Evolutionary conservation across 805 yeast genomes (phyloP).

Genomic region (Zygosaccharomyces bailii): DNA sequence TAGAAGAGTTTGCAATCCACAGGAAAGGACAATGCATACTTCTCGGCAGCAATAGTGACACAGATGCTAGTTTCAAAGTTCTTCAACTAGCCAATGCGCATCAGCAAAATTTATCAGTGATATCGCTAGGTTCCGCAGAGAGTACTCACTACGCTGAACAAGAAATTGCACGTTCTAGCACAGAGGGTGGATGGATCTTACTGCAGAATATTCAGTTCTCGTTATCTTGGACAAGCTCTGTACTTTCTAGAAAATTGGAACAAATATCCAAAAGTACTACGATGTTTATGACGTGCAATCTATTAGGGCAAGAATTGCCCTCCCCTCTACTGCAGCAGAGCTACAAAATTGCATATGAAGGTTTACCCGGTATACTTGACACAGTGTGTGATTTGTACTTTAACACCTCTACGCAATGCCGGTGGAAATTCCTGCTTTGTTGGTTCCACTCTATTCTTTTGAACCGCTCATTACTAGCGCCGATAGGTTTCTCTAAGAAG

Average conservation of each 20-base stretch:
- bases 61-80: slow-evolving; percentile 62
- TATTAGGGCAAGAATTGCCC: slow-evolving; percentile 48
- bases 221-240: slow-evolving; percentile 52
- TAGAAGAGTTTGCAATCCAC: slow-evolving; percentile 7
- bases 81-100: slow-evolving; percentile 40
- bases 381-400: slow-evolving; percentile 21
- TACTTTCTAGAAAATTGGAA: slow-evolving; percentile 46
- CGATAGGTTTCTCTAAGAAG: slow-evolving; percentile 55
- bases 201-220: slow-evolving; percentile 82
- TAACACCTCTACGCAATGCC: slow-evolving; percentile 20
- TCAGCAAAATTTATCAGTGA: slow-evolving; percentile 36
- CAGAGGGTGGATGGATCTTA: slow-evolving; percentile 64
- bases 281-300: slow-evolving; percentile 62
- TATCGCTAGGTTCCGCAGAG: slow-evolving; percentile 76
- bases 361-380: slow-evolving; percentile 47
- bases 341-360: slow-evolving; percentile 55
- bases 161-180: slow-evolving; percentile 46
- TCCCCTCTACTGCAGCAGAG: slow-evolving; percentile 53
- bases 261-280: slow-evolving; percentile 40
- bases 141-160: slow-evolving; percentile 54
- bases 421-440: slow-evolving; percentile 51
- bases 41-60: slow-evolving; percentile 56
- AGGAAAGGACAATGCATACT: slow-evolving; percentile 35
- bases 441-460: slow-evolving; percentile 70
- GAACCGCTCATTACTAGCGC: slow-evolving; percentile 56